Conservation (phyloP, 1,284 basidiomycete species). For the Ustilago nuda region DNA sequence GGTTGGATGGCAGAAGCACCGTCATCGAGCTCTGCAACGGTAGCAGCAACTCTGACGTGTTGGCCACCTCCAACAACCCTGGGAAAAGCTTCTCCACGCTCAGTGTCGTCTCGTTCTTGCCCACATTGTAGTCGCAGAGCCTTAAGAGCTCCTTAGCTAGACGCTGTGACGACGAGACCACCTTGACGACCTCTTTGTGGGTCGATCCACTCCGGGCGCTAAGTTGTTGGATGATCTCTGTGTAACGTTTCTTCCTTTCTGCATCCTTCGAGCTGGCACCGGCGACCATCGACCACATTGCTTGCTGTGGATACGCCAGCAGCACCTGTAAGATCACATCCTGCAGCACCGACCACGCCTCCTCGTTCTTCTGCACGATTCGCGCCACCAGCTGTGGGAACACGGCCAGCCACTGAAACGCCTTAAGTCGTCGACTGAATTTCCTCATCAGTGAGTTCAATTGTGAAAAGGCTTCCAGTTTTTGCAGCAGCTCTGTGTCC, state of each 20-base stretch:
- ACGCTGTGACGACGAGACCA: constrained; percentile 55
- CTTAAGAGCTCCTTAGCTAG: constrained; percentile 65
- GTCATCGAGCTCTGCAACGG: constrained; percentile 94
- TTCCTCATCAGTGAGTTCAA: constrained; percentile 73
- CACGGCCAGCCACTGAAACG: constrained; percentile 83
- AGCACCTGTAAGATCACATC: constrained; percentile 82
- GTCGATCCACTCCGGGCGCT: constrained; percentile 15
- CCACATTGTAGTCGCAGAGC: constrained; percentile 62
- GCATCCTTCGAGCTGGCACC: constrained; percentile 85
- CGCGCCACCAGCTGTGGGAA: constrained; percentile 97
- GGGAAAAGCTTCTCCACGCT: constrained; percentile 59
- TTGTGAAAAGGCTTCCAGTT: constrained; percentile 54
- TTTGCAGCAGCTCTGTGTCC: constrained; percentile 33
- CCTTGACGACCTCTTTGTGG: constrained; percentile 51
- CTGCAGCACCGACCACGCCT: constrained; percentile 77
- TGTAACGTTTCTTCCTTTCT: constrained; percentile 77
- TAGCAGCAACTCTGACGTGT: constrained; percentile 71
- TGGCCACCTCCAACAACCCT: constrained; percentile 48
- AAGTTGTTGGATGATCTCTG: constrained; percentile 73
- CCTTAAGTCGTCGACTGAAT: constrained; percentile 82
- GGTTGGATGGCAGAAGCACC: constrained; percentile 76
- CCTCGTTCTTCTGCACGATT: constrained; percentile 82
- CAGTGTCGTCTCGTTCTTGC: constrained; percentile 47
- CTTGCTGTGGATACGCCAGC: constrained; percentile 86
- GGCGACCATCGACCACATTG: constrained; percentile 91